phyloP scores from a whole-genome alignment of 75 land plant species.

The Isoetes taiwanensis region DNA sequence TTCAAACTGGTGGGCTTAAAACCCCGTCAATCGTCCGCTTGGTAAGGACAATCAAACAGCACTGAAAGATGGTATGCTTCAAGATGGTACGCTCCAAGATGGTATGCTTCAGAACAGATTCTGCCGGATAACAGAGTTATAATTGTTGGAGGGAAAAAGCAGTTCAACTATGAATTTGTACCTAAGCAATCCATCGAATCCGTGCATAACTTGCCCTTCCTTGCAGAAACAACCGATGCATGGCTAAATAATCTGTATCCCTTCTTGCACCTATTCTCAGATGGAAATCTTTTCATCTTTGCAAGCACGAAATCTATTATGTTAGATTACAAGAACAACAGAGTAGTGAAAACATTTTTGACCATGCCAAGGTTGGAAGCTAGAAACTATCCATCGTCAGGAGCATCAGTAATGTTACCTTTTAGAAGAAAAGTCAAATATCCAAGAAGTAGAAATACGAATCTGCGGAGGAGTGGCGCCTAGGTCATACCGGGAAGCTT shows the following conservation, averaged over 20 bases:
- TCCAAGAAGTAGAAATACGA: conserved; percentile 22
- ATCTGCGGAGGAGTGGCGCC: conserved; percentile 89
- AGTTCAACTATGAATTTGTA: conserved; percentile 30
- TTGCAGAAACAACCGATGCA: conserved; percentile 20
- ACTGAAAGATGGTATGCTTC: no score
- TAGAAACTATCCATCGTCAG: conserved; percentile 28
- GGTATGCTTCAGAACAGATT: conserved; percentile 44
- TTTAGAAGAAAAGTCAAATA: no score
- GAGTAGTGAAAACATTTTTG: conserved; percentile 19
- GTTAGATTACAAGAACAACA: conserved; percentile 30
- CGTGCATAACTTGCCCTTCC: conserved; percentile 30
- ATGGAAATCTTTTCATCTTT: conserved; percentile 44
- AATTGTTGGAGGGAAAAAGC: conserved; percentile 45
- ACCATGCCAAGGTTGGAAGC: conserved; percentile 32
- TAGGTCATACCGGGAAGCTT: no score
- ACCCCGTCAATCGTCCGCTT: no score
- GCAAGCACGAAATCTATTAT: conserved; percentile 53
- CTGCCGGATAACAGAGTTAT: conserved; percentile 40
- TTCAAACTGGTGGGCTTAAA: no score
- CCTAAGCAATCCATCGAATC: conserved; percentile 17
- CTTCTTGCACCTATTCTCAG: conserved; percentile 32
- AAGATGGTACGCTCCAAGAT: conserved; percentile 3
- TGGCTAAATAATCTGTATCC: conserved; percentile 38
- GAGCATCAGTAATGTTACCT: conserved; percentile 23
- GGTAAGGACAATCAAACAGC: no score